phyloP scores from a whole-genome alignment of 495 filamentous ascomycete genomes.

The Talaromyces nanjingensis region DNA sequence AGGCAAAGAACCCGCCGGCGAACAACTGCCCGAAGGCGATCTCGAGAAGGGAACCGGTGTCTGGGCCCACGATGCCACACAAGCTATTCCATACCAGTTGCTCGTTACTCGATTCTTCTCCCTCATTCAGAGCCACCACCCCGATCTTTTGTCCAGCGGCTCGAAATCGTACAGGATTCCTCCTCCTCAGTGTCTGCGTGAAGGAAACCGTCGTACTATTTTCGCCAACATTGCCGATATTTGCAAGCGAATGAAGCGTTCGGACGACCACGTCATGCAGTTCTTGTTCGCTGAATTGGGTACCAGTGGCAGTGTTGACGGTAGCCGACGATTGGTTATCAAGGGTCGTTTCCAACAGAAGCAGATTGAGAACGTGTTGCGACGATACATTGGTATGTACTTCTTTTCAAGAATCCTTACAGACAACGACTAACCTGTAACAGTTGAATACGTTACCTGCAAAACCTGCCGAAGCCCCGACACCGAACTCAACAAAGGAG shows the following conservation, averaged over 20 bases:
- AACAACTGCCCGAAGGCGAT: slow-evolving; percentile 58
- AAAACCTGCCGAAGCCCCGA: slow-evolving; percentile 93
- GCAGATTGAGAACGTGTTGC: slow-evolving; percentile 90
- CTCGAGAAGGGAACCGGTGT: slow-evolving; percentile 87
- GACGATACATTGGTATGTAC: slow-evolving; percentile 83
- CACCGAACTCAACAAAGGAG: slow-evolving; percentile 95
- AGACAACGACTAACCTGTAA: slow-evolving; percentile 11
- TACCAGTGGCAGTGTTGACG: slow-evolving; percentile 91
- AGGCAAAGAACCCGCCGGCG: slow-evolving; percentile 40
- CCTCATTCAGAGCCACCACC: slow-evolving; percentile 85
- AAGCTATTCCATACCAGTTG: slow-evolving; percentile 72
- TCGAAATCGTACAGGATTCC: slow-evolving; percentile 97
- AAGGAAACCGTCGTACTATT: slow-evolving; percentile 99
- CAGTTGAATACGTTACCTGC: slow-evolving; percentile 97
- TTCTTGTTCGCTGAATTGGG: slow-evolving; percentile 98
- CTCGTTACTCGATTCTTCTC: slow-evolving; percentile 88
- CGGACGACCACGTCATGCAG: slow-evolving; percentile 92
- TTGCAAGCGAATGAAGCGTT: slow-evolving; percentile 90
- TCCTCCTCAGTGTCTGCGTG: slow-evolving; percentile 95
- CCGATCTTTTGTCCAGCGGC: slow-evolving; percentile 81
- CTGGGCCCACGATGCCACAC: slow-evolving; percentile 75
- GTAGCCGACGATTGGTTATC: slow-evolving; percentile 87
- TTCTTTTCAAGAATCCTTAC: neutral
- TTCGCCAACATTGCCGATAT: slow-evolving; percentile 97
- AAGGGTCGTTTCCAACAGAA: slow-evolving; percentile 99